phyloP scores from a whole-genome alignment of 768 basidiomycete species.

The Auricularia heimuer region DNA sequence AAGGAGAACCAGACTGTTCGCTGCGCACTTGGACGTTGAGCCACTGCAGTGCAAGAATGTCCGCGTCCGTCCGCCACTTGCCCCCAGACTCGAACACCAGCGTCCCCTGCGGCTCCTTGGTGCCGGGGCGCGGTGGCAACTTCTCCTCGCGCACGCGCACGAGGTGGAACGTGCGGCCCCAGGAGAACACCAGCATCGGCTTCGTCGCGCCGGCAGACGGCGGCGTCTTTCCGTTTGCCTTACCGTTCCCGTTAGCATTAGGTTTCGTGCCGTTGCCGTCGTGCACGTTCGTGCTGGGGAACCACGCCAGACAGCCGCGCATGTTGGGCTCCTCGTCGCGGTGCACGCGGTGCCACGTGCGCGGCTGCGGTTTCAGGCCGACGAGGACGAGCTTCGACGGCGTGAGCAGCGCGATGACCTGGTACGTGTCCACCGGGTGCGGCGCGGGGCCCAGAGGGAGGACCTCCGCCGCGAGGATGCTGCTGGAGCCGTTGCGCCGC shows the following conservation, averaged over 20 bases:
- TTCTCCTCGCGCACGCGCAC: constrained; percentile 54
- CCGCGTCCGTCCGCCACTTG: constrained; percentile 49
- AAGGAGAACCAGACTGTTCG: constrained; percentile 22
- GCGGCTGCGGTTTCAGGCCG: constrained; percentile 81
- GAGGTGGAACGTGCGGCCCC: constrained; percentile 62
- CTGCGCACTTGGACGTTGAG: constrained; percentile 69
- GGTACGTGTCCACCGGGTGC: constrained; percentile 70
- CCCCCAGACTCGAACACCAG: constrained; percentile 53
- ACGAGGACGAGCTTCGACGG: constrained; percentile 87
- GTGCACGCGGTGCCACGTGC: constrained; percentile 80
- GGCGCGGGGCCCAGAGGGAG: constrained; percentile 67
- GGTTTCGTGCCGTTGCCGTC: constrained; percentile 8
- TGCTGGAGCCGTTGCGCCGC: constrained; percentile 25
- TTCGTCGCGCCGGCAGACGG: constrained; percentile 21
- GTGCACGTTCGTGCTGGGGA: constrained; percentile 43
- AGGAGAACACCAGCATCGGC: constrained; percentile 76
- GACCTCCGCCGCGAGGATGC: constrained; percentile 69
- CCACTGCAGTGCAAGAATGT: constrained; percentile 76
- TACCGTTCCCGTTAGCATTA: constrained; percentile 13
- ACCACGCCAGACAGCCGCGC: constrained; percentile 72
- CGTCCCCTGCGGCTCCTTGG: constrained; percentile 50
- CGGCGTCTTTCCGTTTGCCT: constrained; percentile 16
- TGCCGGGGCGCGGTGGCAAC: constrained; percentile 30
- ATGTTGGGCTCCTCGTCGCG: constrained; percentile 42
- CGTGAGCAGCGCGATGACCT: constrained; percentile 78